Conservation (phyloP, 805 yeast genomes). For the Teunomyces barrocoloradensis region DNA sequence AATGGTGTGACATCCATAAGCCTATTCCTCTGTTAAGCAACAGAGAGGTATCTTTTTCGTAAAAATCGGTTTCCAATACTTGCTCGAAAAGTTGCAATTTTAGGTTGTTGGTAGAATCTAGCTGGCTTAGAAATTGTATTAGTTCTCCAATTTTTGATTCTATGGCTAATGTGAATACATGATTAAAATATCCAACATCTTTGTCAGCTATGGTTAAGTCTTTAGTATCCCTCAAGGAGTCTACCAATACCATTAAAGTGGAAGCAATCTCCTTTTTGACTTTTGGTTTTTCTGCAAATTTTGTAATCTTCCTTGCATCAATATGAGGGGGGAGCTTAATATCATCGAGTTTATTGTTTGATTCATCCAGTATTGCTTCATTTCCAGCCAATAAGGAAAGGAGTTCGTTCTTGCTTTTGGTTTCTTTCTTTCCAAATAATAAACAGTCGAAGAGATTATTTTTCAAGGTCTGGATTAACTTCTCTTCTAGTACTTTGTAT, state of each 20-base stretch:
- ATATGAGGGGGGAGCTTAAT: conserved; percentile 38
- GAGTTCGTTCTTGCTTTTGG: conserved; percentile 11
- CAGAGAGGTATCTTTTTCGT: conserved; percentile 2
- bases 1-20: conserved; percentile 33
- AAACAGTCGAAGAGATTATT: conserved; percentile 16
- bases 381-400: conserved; percentile 8
- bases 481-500: conserved; percentile 5
- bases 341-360: conserved; percentile 27
- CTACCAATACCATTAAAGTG: conserved; percentile 13
- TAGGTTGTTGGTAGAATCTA: neutral
- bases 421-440: conserved; percentile 2
- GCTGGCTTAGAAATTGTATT: conserved; percentile 5
- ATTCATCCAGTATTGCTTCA: neutral
- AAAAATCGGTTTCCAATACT: conserved; percentile 11
- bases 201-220: neutral
- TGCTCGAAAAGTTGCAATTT: conserved; percentile 11
- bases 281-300: conserved; percentile 4
- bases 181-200: conserved; percentile 12
- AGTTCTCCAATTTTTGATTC: conserved; percentile 18
- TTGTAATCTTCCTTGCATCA: conserved; percentile 28
- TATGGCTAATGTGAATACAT: conserved; percentile 14
- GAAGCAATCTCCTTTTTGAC: conserved; percentile 12
- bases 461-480: conserved; percentile 13
- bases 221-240: conserved; percentile 8
- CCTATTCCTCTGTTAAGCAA: conserved; percentile 14